Evolutionary conservation across 1,139 yeast species (phyloP).

Genomic region (Sugiyamaella pinicola): DNA sequence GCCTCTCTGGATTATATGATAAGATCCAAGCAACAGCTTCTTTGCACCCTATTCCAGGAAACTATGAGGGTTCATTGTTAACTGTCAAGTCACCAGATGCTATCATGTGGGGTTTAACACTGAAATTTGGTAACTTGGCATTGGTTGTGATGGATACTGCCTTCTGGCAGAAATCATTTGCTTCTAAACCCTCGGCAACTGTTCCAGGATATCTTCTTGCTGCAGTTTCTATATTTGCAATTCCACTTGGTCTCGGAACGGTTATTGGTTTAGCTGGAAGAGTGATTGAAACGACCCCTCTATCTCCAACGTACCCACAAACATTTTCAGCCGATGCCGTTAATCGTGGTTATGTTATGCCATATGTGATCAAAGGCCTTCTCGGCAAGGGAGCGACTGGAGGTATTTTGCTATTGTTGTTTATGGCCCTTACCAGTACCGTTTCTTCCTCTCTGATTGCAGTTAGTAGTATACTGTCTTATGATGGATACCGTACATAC

Average conservation of each 20-base stretch:
- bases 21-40: slow-evolving; percentile 60
- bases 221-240: slow-evolving; percentile 87
- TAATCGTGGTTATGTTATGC: slow-evolving; percentile 74
- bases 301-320: slow-evolving; percentile 57
- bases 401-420: slow-evolving; percentile 70
- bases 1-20: slow-evolving; percentile 79
- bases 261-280: slow-evolving; percentile 81
- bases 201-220: slow-evolving; percentile 86
- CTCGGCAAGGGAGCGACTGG: slow-evolving; percentile 86
- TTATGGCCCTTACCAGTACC: slow-evolving; percentile 68
- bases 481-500: slow-evolving; percentile 77
- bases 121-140: slow-evolving; percentile 82
- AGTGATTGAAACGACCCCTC: slow-evolving; percentile 63
- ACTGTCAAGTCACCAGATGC: slow-evolving; percentile 66
- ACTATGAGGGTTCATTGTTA: slow-evolving; percentile 57
- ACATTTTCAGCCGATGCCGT: slow-evolving; percentile 63
- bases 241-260: slow-evolving; percentile 76
- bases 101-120: slow-evolving; percentile 55
- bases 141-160: slow-evolving; percentile 62
- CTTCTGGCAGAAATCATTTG: slow-evolving; percentile 61
- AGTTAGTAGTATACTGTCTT: slow-evolving; percentile 76
- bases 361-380: slow-evolving; percentile 79
- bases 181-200: slow-evolving; percentile 78
- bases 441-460: slow-evolving; percentile 76
- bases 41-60: slow-evolving; percentile 63